A percentile compares a stretch with the other conserved stretches of the same genome.
These are phyloP conservation scores for Botrytis medusae DNA, from an alignment of 2,329 filamentous ascomycete genomes.

Conservation along the genomic window DNA sequence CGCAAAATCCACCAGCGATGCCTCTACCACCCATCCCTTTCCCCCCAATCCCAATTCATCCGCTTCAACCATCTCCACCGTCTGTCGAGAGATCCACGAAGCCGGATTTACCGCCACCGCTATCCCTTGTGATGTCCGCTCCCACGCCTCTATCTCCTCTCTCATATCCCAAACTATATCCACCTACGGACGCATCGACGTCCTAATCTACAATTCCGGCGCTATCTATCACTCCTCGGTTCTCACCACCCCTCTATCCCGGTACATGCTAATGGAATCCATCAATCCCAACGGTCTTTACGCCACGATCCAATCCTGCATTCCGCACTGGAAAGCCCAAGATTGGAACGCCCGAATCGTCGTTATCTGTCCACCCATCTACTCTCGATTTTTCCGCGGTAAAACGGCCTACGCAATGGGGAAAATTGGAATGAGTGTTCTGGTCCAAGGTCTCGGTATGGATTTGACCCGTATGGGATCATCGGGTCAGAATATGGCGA, in stretches of 20 bases:
- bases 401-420: constrained; percentile 82
- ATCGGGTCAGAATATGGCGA: constrained; percentile 65
- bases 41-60: constrained; percentile 77
- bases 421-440: constrained; percentile 78
- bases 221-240: constrained; percentile 84
- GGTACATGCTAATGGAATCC: constrained; percentile 76
- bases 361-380: constrained; percentile 81
- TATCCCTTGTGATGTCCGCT: constrained; percentile 69
- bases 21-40: constrained; percentile 56
- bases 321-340: constrained; percentile 62
- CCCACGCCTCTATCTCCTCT: constrained; percentile 55
- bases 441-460: constrained; percentile 81
- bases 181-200: constrained; percentile 57
- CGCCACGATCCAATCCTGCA: constrained; percentile 63
- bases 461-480: constrained; percentile 65
- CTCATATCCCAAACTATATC: constrained; percentile 55
- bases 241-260: constrained; percentile 68
- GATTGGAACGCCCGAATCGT: constrained; percentile 64
- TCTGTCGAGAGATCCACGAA: constrained; percentile 68
- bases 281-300: constrained; percentile 78
- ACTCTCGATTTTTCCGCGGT: constrained; percentile 79
- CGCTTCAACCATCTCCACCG: constrained; percentile 77
- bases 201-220: constrained; percentile 78
- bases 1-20: constrained; percentile 71
- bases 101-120: constrained; percentile 63